Conservation (phyloP, 345 rosid genomes). For the Nasturtium officinale region DNA sequence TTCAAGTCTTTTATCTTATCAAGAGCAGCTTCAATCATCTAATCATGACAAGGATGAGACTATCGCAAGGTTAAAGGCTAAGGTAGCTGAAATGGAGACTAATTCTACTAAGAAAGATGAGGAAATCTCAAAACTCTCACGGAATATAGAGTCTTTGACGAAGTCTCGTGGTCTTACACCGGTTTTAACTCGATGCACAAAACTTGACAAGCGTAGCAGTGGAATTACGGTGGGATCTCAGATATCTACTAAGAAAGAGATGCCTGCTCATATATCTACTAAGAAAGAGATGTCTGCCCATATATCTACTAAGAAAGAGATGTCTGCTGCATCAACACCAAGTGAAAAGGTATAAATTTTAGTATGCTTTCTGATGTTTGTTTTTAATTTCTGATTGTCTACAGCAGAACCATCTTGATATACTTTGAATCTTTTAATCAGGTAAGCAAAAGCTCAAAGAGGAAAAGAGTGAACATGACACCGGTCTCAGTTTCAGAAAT, state of each 20-base stretch:
- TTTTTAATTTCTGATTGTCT: neutral
- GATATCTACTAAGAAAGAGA: constrained; percentile 46
- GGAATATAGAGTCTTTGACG: constrained; percentile 53
- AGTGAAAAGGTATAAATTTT: constrained; percentile 54
- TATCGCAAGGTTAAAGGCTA: constrained; percentile 52
- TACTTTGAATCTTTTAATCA: constrained; percentile 36
- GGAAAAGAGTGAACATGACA: constrained; percentile 49
- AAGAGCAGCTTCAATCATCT: constrained; percentile 63
- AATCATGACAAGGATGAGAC: constrained; percentile 62
- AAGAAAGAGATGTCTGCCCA: constrained; percentile 49
- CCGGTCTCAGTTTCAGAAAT: constrained; percentile 44
- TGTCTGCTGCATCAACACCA: constrained; percentile 37
- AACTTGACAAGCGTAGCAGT: constrained; percentile 29
- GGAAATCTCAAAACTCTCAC: constrained; percentile 55
- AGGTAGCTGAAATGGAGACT: constrained; percentile 60
- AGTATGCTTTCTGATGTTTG: constrained; percentile 1
- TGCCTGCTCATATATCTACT: no score
- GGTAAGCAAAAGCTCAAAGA: constrained; percentile 62
- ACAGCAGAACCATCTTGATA: constrained; percentile 5
- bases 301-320: constrained; percentile 47
- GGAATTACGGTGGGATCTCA: constrained; percentile 39
- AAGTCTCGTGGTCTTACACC: constrained; percentile 55
- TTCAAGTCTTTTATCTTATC: constrained; percentile 52
- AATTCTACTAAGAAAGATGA: constrained; percentile 46
- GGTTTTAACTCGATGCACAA: constrained; percentile 47